Base-by-base conservation (phyloP, 306 rosid species). In the Malus orientalis region DNA sequence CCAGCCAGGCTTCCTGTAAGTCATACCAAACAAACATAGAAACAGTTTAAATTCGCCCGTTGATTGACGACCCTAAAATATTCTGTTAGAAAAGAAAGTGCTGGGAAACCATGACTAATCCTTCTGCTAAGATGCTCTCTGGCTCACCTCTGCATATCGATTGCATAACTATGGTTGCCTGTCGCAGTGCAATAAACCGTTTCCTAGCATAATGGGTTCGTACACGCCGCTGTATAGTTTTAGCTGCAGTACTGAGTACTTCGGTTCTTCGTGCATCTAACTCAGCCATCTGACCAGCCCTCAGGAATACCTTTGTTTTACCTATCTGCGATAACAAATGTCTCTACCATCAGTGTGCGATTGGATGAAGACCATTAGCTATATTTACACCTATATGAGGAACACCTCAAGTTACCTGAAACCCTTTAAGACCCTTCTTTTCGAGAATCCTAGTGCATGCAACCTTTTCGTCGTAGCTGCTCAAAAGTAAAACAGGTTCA, bases 251-350 rank as follows among this genome's bases (percentile, higher is more conserved):
- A 78, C 93, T 85, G 51, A 96, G 90, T 79, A 91, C 91, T 84
- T 88, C 90, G 58, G 99, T 85, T 85, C 99, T 91, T 44, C 88
- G 76, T 78, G 98, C 97, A 79, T 96, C 99, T 81, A 96, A 78
- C 80, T 96, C 99, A 45, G 99, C 99, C 99, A 96, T 96, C 88
- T 96, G 99, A 80, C 99, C 99, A 49, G 99, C 99, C 81, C 99
- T 91, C 32, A 96, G 88, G 87, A 96, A 96, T 64, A 96, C 80
- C 86, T 96, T 96, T 78, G 99, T 92, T 87, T 87, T 87, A 72
- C 99, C 99, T 81, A 96, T 89, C 99, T 96, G 84, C 88, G 84
- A 82, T 59, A 85, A 70, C 45, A 54, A 80, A 72, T 71, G 59
- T 45, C 73, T 81, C 40, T 62, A 67, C 67, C 62, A 76, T 77